Percentiles rank a stretch among this genome's conserved stretches.
Conservation (phyloP, 345 rosid species). For the Bruguiera sexangula region DNA sequence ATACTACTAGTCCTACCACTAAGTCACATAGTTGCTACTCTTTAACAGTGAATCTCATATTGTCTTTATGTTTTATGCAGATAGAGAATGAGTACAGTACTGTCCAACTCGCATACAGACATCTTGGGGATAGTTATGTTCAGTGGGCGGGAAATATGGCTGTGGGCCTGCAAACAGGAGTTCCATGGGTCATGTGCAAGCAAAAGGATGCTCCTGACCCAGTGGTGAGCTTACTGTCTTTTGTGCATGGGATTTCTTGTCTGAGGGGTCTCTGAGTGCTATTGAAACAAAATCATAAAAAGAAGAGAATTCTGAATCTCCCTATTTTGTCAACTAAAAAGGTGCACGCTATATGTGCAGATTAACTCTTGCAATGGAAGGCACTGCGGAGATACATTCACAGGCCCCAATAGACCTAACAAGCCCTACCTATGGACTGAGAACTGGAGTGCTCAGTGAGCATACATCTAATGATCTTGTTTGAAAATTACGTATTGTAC, state of each 20-base stretch:
- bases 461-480: neutral
- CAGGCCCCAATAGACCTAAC: conserved; percentile 79
- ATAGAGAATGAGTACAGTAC: conserved; percentile 89
- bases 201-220: conserved; percentile 82
- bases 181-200: conserved; percentile 98
- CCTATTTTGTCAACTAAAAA: neutral
- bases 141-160: conserved; percentile 77
- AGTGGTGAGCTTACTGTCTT: conserved; percentile 40
- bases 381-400: conserved; percentile 92
- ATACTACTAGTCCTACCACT: no score
- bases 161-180: conserved; percentile 44
- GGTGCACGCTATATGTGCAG: neutral
- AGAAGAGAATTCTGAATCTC: neutral
- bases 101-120: conserved; percentile 59
- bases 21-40: neutral
- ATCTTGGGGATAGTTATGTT: conserved; percentile 54
- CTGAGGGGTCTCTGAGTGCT: neutral
- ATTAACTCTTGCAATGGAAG: conserved; percentile 92
- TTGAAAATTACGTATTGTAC: neutral
- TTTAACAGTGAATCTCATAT: neutral
- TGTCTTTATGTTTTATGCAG: conserved; percentile 27
- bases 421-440: conserved; percentile 94
- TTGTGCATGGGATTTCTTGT: neutral
- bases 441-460: conserved; percentile 97
- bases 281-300: neutral